Percentiles rank a stretch among this genome's conserved stretches.
Evolutionary conservation across 441 rosid genomes (phyloP).

Genomic region (Gossypium trilobum): DNA sequence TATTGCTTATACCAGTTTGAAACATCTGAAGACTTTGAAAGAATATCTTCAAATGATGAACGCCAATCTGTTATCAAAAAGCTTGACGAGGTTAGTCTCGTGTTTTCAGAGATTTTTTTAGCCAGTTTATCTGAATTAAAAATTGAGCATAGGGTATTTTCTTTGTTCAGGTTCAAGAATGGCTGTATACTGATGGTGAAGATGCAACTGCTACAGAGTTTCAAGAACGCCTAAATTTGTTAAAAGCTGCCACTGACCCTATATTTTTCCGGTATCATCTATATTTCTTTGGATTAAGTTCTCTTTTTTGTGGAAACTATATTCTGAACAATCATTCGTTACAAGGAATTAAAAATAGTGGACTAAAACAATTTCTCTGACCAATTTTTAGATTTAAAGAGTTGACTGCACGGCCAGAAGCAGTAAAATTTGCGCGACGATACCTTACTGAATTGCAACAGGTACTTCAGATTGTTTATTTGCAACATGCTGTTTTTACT

Average conservation of each 20-base stretch:
- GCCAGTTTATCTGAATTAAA: background rate
- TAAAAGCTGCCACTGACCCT: slow-evolving; percentile 72
- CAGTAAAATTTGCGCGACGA: slow-evolving; percentile 48
- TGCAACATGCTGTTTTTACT: background rate
- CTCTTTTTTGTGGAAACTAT: background rate
- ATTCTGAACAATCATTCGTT: background rate
- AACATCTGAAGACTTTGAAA: slow-evolving; percentile 54
- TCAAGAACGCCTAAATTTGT: slow-evolving; percentile 51
- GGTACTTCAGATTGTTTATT: background rate
- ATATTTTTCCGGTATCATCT: slow-evolving; percentile 59
- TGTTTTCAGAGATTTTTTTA: background rate
- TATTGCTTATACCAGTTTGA: slow-evolving; percentile 55
- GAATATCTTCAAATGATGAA: slow-evolving; percentile 64
- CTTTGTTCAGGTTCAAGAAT: slow-evolving; percentile 72
- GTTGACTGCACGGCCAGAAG: slow-evolving; percentile 70
- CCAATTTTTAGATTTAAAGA: slow-evolving; percentile 50
- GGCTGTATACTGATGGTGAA: slow-evolving; percentile 94
- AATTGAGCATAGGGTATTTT: background rate
- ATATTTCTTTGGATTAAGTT: background rate
- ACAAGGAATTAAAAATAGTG: background rate
- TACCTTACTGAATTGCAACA: slow-evolving; percentile 47
- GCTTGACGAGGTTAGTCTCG: slow-evolving; percentile 69
- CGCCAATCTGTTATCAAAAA: slow-evolving; percentile 67
- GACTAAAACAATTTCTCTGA: background rate
- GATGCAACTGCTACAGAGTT: slow-evolving; percentile 78